Conservation (phyloP, 768 basidiomycete genomes). For the Tulasnella calospora region DNA sequence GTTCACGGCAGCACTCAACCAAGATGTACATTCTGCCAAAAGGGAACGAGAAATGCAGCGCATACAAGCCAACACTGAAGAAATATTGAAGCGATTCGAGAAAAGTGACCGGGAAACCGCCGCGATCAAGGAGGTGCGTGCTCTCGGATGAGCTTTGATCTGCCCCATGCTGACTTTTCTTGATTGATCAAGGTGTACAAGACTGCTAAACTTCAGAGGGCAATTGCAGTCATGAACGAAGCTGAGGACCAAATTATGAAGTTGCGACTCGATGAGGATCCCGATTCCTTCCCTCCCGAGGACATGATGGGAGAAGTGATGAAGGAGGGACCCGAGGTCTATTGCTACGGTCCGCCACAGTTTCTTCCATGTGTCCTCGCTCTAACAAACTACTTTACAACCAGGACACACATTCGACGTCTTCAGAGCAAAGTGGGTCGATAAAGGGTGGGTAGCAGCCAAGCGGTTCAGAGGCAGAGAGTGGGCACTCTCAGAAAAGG, state of each 20-base stretch:
- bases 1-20: neutral
- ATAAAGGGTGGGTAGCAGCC: neutral
- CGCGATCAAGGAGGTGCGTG: neutral
- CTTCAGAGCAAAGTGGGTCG: neutral
- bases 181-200: neutral
- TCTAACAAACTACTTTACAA: neutral
- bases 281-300: neutral
- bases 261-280: neutral
- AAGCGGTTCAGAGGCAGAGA: neutral
- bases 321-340: neutral
- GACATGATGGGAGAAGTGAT: neutral
- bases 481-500: neutral
- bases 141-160: too few species aligned
- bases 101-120: neutral
- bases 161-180: too few species aligned
- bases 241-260: neutral
- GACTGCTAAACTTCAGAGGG: neutral
- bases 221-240: neutral
- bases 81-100: neutral
- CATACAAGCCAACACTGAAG: neutral
- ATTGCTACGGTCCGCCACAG: neutral
- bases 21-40: neutral
- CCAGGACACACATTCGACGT: neutral
- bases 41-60: neutral
- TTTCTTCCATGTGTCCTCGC: neutral